These are phyloP conservation scores for Nothophytophthora sp. DNA, from an alignment of 352 stramenopile species.

Conservation along the genomic window DNA sequence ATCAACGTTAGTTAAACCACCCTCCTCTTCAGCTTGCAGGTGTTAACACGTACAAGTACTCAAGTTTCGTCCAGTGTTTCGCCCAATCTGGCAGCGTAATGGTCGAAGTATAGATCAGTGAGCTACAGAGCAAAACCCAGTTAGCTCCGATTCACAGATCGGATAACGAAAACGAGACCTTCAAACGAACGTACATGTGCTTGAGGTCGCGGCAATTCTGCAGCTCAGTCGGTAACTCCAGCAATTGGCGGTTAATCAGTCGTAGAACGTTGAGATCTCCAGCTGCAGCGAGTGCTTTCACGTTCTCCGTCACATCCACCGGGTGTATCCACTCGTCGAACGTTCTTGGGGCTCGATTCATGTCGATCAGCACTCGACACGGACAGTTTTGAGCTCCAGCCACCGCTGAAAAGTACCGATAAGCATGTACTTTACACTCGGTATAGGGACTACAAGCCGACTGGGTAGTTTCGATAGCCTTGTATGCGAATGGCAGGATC, in stretches of 20 bases:
- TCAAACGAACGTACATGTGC: conserved; percentile 15
- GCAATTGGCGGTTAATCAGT: conserved; percentile 15
- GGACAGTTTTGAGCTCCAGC: conserved; percentile 1
- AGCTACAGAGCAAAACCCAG: conserved; percentile 15
- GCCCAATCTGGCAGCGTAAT: conserved; percentile 23
- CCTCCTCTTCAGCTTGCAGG: too few species aligned
- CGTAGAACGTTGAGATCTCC: conserved; percentile 11
- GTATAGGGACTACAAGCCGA: conserved; percentile 7
- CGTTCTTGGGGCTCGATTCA: conserved; percentile 4
- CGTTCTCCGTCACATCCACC: conserved; percentile 1
- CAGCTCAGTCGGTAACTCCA: conserved; percentile 5
- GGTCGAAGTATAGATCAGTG: conserved; percentile 32
- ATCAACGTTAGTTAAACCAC: background rate
- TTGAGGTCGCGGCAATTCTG: conserved; percentile 1
- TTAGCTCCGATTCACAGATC: background rate
- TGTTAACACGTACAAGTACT: conserved; percentile 39
- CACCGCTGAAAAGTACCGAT: conserved; percentile 21
- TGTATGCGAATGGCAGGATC: conserved; percentile 12
- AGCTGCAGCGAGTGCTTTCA: conserved; percentile 9
- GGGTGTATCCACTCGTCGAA: conserved; percentile 11
- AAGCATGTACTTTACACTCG: conserved; percentile 22
- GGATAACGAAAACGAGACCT: too few species aligned
- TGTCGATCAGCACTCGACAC: conserved; percentile 10
- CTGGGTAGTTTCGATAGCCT: conserved; percentile 18
- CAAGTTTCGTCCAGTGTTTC: conserved; percentile 26